Conservation (phyloP, 2,329 filamentous ascomycete species). For the Epichloe brachyelytri region DNA sequence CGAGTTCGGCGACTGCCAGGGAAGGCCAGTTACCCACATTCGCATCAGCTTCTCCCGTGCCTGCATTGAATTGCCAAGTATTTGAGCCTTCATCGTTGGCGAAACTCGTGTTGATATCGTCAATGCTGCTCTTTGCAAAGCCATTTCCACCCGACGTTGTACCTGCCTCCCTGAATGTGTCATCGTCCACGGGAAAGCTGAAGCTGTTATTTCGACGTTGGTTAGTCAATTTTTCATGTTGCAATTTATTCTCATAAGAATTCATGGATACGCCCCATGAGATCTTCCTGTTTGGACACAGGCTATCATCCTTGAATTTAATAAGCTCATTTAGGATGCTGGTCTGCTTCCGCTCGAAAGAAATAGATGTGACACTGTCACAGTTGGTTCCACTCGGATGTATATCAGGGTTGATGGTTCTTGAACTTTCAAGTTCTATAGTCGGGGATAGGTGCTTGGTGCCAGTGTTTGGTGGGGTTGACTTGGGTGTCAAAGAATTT, state of each 20-base stretch:
- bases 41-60: conserved; percentile 21
- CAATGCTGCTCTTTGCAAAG: conserved; percentile 38
- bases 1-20: conserved; percentile 27
- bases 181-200: conserved; percentile 31
- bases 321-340: conserved; percentile 25
- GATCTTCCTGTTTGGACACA: not conserved
- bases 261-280: not conserved
- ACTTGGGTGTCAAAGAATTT: conserved; percentile 8
- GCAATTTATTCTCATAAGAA: not conserved
- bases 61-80: conserved; percentile 40
- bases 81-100: conserved; percentile 32
- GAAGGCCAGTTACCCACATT: conserved; percentile 19
- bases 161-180: conserved; percentile 22
- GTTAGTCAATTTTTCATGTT: conserved; percentile 19
- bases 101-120: conserved; percentile 51
- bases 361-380: conserved; percentile 15
- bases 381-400: conserved; percentile 21
- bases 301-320: conserved; percentile 13
- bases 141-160: conserved; percentile 12
- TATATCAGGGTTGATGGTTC: not conserved
- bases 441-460: not conserved
- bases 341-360: conserved; percentile 29
- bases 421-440: conserved; percentile 7
- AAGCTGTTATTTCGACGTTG: conserved; percentile 31
- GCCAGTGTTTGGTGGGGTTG: conserved; percentile 5